phyloP scores from a whole-genome alignment of 176 grass and related monocot genomes.

The Alopecurus myosuroides region DNA sequence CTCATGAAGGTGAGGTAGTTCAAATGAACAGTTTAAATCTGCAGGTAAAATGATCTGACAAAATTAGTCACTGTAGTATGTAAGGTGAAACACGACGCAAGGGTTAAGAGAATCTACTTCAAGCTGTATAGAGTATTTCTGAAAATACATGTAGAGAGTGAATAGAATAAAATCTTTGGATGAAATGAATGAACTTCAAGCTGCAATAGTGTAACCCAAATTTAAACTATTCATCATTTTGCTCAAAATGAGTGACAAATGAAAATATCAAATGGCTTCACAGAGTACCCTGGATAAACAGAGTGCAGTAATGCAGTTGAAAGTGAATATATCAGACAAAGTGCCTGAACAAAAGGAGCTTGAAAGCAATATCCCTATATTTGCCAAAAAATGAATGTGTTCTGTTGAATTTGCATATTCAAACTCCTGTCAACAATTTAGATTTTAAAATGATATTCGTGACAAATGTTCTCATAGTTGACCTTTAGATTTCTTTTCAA shows the following conservation, averaged over 20 bases:
- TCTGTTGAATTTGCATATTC: neutral
- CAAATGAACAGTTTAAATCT: neutral
- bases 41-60: neutral
- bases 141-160: neutral
- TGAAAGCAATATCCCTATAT: neutral
- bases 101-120: neutral
- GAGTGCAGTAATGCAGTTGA: neutral
- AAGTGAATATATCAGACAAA: neutral
- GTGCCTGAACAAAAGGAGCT: neutral
- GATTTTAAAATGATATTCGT: neutral
- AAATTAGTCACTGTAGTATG: neutral
- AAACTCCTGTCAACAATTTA: neutral
- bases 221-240: neutral
- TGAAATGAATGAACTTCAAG: neutral
- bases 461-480: neutral
- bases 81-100: neutral
- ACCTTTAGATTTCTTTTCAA: neutral
- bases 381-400: neutral
- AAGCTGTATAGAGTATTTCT: neutral
- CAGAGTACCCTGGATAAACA: neutral
- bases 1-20: neutral
- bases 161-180: neutral
- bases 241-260: neutral
- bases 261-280: neutral
- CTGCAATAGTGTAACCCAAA: neutral